Conservation (phyloP, 2,329 filamentous ascomycete species). For the Epichloe brachyelytri region DNA sequence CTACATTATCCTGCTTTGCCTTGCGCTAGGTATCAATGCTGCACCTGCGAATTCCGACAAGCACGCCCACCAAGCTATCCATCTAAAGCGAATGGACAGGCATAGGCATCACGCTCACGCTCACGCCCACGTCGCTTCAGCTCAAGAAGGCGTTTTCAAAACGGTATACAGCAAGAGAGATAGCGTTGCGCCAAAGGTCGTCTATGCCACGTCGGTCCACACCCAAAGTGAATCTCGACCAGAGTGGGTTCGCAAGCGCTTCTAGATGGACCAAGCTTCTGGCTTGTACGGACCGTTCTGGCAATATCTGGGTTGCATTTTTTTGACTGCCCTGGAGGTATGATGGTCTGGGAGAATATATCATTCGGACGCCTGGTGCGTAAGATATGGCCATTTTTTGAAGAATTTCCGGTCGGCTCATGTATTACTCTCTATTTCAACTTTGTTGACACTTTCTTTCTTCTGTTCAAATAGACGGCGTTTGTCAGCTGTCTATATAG, state of each 20-base stretch:
- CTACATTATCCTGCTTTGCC: slow-evolving; percentile 2
- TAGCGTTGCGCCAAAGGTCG: background rate
- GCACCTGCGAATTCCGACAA: background rate
- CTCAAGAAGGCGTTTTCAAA: background rate
- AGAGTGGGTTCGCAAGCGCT: slow-evolving; percentile 5
- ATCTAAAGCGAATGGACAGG: slow-evolving; percentile 1
- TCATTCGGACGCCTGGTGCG: background rate
- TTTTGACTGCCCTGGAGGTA: background rate
- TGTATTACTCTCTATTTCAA: too few species aligned
- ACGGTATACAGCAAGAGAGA: background rate
- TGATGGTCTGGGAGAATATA: background rate
- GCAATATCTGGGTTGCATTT: background rate
- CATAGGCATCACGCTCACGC: background rate
- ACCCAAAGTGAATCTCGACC: slow-evolving; percentile 3
- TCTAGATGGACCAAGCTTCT: background rate
- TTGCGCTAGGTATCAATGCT: slow-evolving; percentile 3
- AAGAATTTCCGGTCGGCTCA: background rate
- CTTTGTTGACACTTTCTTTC: background rate
- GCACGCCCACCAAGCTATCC: slow-evolving; percentile 3
- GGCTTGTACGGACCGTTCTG: background rate
- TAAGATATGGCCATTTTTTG: background rate
- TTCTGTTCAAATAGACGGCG: background rate
- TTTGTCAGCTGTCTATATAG: background rate
- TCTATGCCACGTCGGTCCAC: background rate
- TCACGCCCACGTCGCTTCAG: background rate